These are phyloP conservation scores for Sporothrix humicola DNA, from an alignment of 2,329 filamentous ascomycete species.

Conservation along the genomic window DNA sequence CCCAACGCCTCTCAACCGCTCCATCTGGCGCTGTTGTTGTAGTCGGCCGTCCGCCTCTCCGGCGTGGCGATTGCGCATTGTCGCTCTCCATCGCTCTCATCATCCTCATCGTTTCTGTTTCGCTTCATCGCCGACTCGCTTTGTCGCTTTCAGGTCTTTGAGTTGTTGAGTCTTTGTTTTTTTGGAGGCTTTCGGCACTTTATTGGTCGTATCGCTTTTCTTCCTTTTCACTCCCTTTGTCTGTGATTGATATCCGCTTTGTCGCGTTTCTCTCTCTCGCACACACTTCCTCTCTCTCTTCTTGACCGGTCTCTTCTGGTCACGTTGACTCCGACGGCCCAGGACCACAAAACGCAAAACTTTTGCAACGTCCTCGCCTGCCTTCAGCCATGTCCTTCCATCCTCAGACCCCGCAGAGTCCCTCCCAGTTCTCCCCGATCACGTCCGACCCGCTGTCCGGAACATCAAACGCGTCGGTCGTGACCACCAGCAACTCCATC, in stretches of 20 bases:
- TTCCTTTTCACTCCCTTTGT: not conserved
- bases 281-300: not conserved
- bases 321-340: not conserved
- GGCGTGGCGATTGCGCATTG: constrained; percentile 26
- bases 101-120: not conserved
- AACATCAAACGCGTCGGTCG: constrained; percentile 33
- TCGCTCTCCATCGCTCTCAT: not conserved
- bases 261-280: constrained; percentile 22
- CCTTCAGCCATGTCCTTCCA: constrained; percentile 67
- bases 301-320: not conserved
- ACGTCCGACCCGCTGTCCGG: constrained; percentile 57
- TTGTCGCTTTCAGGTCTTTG: constrained; percentile 11
- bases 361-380: constrained; percentile 31
- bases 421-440: constrained; percentile 64
- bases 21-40: constrained; percentile 30
- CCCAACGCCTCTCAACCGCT: constrained; percentile 15
- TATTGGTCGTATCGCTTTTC: constrained; percentile 12
- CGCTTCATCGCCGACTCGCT: not conserved
- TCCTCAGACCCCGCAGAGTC: constrained; percentile 71
- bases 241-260: constrained; percentile 21
- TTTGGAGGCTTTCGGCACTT: constrained; percentile 22
- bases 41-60: constrained; percentile 33
- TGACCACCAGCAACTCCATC: constrained; percentile 47
- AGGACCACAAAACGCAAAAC: not conserved
- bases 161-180: constrained; percentile 22